These are phyloP conservation scores for Ganoderma lingzhi DNA, from an alignment of 1,284 basidiomycete genomes.

Conservation along the genomic window DNA sequence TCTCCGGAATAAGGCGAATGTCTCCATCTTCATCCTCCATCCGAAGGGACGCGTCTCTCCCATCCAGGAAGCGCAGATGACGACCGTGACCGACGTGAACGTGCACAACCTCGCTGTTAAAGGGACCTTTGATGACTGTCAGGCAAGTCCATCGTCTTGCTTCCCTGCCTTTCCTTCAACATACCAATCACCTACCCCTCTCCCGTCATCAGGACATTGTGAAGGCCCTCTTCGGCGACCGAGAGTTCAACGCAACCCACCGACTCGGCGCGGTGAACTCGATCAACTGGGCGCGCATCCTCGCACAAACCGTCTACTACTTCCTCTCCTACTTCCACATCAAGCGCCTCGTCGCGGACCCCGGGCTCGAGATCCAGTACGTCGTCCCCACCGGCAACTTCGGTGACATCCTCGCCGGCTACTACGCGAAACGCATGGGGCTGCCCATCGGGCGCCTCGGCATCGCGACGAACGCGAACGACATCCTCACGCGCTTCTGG, in stretches of 20 bases:
- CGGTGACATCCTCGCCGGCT: slow-evolving; percentile 97
- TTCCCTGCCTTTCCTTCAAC: not conserved
- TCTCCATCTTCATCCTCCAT: slow-evolving; percentile 98
- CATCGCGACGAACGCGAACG: slow-evolving; percentile 97
- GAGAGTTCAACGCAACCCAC: slow-evolving; percentile 88
- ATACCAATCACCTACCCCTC: not conserved
- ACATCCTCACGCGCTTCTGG: slow-evolving; percentile 98
- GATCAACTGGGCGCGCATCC: slow-evolving; percentile 99
- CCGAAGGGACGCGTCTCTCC: slow-evolving; percentile 97
- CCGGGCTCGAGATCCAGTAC: slow-evolving; percentile 73
- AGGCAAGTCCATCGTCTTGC: slow-evolving; percentile 53
- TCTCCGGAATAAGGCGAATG: slow-evolving; percentile 90
- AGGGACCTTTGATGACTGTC: slow-evolving; percentile 98
- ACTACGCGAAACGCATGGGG: slow-evolving; percentile 97
- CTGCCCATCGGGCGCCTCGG: slow-evolving; percentile 87
- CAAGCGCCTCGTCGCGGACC: slow-evolving; percentile 53
- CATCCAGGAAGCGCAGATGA: slow-evolving; percentile 99
- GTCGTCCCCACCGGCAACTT: slow-evolving; percentile 99
- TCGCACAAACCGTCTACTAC: slow-evolving; percentile 99
- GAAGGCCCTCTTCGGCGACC: slow-evolving; percentile 93
- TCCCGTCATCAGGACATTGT: slow-evolving; percentile 82
- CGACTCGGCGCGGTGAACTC: slow-evolving; percentile 97
- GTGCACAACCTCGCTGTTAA: slow-evolving; percentile 96
- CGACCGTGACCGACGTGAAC: slow-evolving; percentile 94
- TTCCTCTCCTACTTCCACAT: slow-evolving; percentile 93